Evolutionary conservation across 192 early-diverging fungal species (phyloP).

Genomic region (Rhizophagus clarus): DNA sequence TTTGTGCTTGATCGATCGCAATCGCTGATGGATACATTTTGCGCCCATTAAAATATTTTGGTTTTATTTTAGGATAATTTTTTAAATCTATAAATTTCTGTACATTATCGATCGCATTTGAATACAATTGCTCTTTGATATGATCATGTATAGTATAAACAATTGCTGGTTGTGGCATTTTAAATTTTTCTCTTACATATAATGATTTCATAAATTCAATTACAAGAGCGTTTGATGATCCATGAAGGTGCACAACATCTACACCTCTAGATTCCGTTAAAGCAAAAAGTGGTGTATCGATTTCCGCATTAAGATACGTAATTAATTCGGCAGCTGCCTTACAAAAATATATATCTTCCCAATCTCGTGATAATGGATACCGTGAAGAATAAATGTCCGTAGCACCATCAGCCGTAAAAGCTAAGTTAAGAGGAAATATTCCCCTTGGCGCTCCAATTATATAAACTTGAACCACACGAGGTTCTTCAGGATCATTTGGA

Average conservation of each 20-base stretch:
- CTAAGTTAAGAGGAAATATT: constrained; percentile 42
- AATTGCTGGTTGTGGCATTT: constrained; percentile 46
- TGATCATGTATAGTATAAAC: constrained; percentile 63
- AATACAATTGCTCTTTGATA: constrained; percentile 56
- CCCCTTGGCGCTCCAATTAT: constrained; percentile 49
- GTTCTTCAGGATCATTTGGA: not conserved
- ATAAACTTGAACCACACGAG: constrained; percentile 43
- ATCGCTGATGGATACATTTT: constrained; percentile 52
- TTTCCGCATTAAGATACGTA: constrained; percentile 41
- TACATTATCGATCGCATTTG: constrained; percentile 49
- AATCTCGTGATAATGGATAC: constrained; percentile 51
- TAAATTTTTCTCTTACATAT: constrained; percentile 39
- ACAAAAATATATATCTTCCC: constrained; percentile 58
- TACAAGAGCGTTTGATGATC: constrained; percentile 55
- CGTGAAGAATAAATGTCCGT: constrained; percentile 53
- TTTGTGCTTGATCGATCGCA: constrained; percentile 53
- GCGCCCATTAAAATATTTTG: constrained; percentile 46
- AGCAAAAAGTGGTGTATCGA: constrained; percentile 53
- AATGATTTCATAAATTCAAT: constrained; percentile 45
- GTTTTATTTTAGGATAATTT: constrained; percentile 36
- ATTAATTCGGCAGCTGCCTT: constrained; percentile 56
- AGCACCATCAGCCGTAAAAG: constrained; percentile 42
- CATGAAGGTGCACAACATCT: constrained; percentile 59
- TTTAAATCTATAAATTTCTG: constrained; percentile 50
- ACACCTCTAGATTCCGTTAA: constrained; percentile 34